phyloP scores from a whole-genome alignment of 1,284 basidiomycete species.

The Heterobasidion irregulare region DNA sequence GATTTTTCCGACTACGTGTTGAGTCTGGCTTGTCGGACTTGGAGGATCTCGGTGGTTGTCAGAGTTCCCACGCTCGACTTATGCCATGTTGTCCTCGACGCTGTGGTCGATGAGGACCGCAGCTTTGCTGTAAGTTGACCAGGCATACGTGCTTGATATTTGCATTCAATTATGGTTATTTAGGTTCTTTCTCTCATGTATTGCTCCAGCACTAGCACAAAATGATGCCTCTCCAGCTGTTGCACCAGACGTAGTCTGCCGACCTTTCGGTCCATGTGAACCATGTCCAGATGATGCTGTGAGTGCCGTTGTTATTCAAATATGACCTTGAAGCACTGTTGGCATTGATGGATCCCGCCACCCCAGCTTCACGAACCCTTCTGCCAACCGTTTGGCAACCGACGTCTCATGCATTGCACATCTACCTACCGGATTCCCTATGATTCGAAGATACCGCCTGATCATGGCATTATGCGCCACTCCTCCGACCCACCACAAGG shows the following conservation, averaged over 20 bases:
- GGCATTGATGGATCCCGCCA: background rate
- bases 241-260: slow-evolving; percentile 41
- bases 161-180: background rate
- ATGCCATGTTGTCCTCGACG: slow-evolving; percentile 4
- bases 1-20: too few species aligned
- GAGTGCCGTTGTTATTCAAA: slow-evolving; percentile 21
- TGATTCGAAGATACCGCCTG: slow-evolving; percentile 11
- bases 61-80: slow-evolving; percentile 9
- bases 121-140: slow-evolving; percentile 3
- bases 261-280: slow-evolving; percentile 75
- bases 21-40: background rate
- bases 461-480: slow-evolving; percentile 12
- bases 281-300: slow-evolving; percentile 78
- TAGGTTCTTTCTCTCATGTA: slow-evolving; percentile 6
- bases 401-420: slow-evolving; percentile 74
- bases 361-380: slow-evolving; percentile 74
- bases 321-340: too few species aligned
- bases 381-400: slow-evolving; percentile 87
- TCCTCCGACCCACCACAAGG: slow-evolving; percentile 26
- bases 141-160: background rate
- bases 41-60: background rate
- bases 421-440: slow-evolving; percentile 1
- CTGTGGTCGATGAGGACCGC: slow-evolving; percentile 1
- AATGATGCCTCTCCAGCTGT: slow-evolving; percentile 5
- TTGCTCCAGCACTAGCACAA: slow-evolving; percentile 7